A percentile compares a stretch with the other conserved stretches of the same genome.
phyloP scores from a whole-genome alignment of 2,329 filamentous ascomycete genomes.

The Laburnicola sp. region DNA sequence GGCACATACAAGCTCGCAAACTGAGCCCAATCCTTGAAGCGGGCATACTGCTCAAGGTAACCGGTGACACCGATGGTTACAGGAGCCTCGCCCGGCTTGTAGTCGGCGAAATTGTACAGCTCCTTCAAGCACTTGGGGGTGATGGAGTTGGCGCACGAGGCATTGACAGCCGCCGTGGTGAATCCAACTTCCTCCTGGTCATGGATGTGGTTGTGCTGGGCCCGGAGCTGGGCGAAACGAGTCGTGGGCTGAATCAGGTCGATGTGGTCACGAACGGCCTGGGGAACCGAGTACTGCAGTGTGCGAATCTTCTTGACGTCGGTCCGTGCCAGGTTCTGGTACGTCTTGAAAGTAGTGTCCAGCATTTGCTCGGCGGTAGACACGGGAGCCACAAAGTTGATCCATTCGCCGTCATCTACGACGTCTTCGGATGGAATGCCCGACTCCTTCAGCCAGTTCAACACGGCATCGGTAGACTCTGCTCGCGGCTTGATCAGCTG shows the following conservation, averaged over 20 bases:
- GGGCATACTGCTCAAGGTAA: conserved; percentile 57
- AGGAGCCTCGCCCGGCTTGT: conserved; percentile 52
- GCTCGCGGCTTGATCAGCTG: conserved; percentile 57
- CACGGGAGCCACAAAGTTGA: conserved; percentile 45
- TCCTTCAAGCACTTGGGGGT: conserved; percentile 54
- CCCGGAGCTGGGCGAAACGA: conserved; percentile 50
- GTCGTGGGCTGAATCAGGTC: conserved; percentile 58
- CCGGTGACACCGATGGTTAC: conserved; percentile 56
- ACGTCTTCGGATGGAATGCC: conserved; percentile 46
- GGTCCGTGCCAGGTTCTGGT: conserved; percentile 41
- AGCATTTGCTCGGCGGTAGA: conserved; percentile 50
- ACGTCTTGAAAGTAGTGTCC: conserved; percentile 53
- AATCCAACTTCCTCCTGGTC: conserved; percentile 22
- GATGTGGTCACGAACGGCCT: conserved; percentile 46
- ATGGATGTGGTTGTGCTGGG: conserved; percentile 22
- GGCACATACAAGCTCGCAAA: conserved; percentile 47
- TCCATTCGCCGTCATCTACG: conserved; percentile 44
- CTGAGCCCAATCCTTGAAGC: conserved; percentile 50
- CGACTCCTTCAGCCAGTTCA: conserved; percentile 50
- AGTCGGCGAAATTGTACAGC: conserved; percentile 54
- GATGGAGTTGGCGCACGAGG: conserved; percentile 34
- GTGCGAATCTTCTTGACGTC: conserved; percentile 50
- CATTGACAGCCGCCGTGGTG: conserved; percentile 9
- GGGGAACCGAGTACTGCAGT: conserved; percentile 47
- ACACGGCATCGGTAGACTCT: conserved; percentile 51